phyloP scores from a whole-genome alignment of 805 yeast genomes.

The Schizosaccharomyces pombe region DNA sequence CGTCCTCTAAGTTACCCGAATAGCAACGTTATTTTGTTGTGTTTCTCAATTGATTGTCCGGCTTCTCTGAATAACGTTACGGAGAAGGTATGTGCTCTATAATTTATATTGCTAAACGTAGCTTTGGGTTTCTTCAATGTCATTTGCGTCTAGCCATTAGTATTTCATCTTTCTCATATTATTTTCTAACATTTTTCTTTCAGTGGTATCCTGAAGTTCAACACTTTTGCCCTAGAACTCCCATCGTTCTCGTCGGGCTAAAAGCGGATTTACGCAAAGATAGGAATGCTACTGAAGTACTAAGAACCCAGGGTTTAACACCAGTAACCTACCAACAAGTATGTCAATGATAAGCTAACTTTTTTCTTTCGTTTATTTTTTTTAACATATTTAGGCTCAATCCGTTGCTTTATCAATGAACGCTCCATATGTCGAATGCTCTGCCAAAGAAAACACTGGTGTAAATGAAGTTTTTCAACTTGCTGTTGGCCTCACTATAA shows the following conservation, averaged over 20 bases:
- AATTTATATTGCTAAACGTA: no score
- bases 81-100: slow-evolving; percentile 18
- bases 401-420: slow-evolving; percentile 30
- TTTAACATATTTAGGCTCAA: not conserved
- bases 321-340: slow-evolving; percentile 21
- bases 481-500: slow-evolving; percentile 16
- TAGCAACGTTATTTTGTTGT: slow-evolving; percentile 47
- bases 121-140: no score
- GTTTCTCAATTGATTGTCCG: slow-evolving; percentile 44
- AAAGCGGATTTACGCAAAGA: slow-evolving; percentile 36
- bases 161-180: no score
- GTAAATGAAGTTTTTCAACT: slow-evolving; percentile 43
- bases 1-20: slow-evolving; percentile 64
- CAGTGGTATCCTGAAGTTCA: slow-evolving; percentile 67
- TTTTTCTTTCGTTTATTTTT: not conserved
- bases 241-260: slow-evolving; percentile 60
- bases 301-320: slow-evolving; percentile 12
- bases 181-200: not conserved
- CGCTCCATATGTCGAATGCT: slow-evolving; percentile 50
- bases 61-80: slow-evolving; percentile 46
- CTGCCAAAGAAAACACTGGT: slow-evolving; percentile 47
- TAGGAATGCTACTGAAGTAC: slow-evolving; percentile 9
- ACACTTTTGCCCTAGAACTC: slow-evolving; percentile 57
- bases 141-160: no score
- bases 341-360: not conserved